A percentile compares a stretch with the other conserved stretches of the same genome.
These are phyloP conservation scores for Cladobotryum mycophilum DNA, from an alignment of 2,329 filamentous ascomycete species.

Conservation along the genomic window DNA sequence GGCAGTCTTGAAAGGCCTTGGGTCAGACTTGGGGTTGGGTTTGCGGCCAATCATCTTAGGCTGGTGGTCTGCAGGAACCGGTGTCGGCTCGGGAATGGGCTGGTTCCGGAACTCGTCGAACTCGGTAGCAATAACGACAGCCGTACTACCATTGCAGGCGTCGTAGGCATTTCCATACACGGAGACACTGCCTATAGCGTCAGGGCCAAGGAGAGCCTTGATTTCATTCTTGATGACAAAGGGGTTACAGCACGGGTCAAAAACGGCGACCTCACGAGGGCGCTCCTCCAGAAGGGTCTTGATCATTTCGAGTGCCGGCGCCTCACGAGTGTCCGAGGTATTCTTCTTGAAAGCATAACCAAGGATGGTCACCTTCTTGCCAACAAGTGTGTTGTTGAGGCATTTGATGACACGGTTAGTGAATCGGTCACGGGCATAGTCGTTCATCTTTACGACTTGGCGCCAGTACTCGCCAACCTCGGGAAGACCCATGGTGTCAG, in stretches of 20 bases:
- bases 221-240: constrained; percentile 46
- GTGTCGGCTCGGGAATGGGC: constrained; percentile 25
- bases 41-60: constrained; percentile 30
- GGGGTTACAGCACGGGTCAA: constrained; percentile 57
- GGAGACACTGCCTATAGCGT: constrained; percentile 36
- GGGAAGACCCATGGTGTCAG: constrained; percentile 60
- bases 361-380: constrained; percentile 66
- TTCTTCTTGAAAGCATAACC: constrained; percentile 79
- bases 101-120: constrained; percentile 49
- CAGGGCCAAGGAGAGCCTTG: constrained; percentile 33
- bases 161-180: constrained; percentile 44
- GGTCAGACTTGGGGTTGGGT: constrained; percentile 38
- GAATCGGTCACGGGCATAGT: constrained; percentile 66
- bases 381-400: constrained; percentile 61
- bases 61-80: constrained; percentile 20
- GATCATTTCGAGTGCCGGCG: constrained; percentile 62
- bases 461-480: constrained; percentile 73
- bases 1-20: constrained; percentile 36
- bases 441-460: constrained; percentile 69
- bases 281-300: constrained; percentile 58
- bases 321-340: constrained; percentile 68
- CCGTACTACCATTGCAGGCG: constrained; percentile 43
- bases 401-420: constrained; percentile 57
- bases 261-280: constrained; percentile 59
- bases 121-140: constrained; percentile 49